A percentile compares a stretch with the other conserved stretches of the same genome.
Evolutionary conservation across 73 alveolate species (phyloP).

Genomic region (Symbiodinium pilosum): DNA sequence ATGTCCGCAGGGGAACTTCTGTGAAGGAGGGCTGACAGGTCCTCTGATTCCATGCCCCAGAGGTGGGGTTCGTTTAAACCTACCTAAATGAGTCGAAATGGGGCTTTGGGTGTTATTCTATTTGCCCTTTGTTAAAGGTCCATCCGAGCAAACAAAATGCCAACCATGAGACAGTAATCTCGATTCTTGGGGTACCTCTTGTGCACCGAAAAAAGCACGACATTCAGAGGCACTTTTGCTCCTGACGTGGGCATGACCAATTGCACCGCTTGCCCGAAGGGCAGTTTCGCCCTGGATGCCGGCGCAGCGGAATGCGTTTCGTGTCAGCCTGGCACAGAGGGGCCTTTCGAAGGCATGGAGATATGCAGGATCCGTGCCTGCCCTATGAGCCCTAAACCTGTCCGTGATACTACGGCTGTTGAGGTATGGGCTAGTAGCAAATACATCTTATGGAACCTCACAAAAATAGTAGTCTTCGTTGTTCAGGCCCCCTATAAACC

Average conservation of each 20-base stretch:
- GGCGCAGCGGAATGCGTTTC: slow-evolving; percentile 11
- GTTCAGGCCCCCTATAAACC: too few species aligned
- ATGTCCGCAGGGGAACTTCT: slow-evolving; percentile 44
- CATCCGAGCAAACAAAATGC: background rate
- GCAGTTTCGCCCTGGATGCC: slow-evolving; percentile 43
- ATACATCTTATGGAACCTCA: too few species aligned
- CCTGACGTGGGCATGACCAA: slow-evolving; percentile 15
- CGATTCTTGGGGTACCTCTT: background rate
- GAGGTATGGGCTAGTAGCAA: too few species aligned
- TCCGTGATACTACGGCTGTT: too few species aligned
- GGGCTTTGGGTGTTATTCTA: background rate
- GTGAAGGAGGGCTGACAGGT: slow-evolving; percentile 22
- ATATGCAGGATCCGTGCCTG: background rate
- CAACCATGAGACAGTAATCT: background rate
- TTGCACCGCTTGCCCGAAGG: slow-evolving; percentile 41
- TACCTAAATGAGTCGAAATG: background rate
- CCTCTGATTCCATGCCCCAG: background rate
- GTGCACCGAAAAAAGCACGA: background rate
- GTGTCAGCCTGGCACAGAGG: slow-evolving; percentile 55
- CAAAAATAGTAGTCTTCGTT: too few species aligned
- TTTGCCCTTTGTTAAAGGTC: background rate
- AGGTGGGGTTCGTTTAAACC: background rate
- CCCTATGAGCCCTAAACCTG: too few species aligned
- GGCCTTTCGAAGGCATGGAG: slow-evolving; percentile 61
- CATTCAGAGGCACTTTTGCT: background rate